Evolutionary conservation across 257 asterid species (phyloP).

Genomic region (Jasminum sambac): DNA sequence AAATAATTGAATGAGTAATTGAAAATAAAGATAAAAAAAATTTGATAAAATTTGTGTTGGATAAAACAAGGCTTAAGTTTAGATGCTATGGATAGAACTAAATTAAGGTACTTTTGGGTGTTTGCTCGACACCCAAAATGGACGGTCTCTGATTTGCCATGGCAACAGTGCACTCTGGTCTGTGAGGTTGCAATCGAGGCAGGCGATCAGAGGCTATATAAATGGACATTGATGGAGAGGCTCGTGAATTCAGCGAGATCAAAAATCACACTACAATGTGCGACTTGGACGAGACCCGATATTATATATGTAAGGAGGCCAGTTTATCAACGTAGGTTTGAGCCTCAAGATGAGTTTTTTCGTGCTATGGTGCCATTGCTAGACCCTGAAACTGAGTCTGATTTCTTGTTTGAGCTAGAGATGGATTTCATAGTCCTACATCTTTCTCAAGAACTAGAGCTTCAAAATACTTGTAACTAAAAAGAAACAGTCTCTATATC

Average conservation of each 20-base stretch:
- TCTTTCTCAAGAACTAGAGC: too few relatives aligned
- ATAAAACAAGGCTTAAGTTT: slow-evolving; percentile 72
- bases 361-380: slow-evolving; percentile 59
- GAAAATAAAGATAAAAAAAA: too few relatives aligned
- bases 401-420: slow-evolving; percentile 67
- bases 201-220: slow-evolving; percentile 82
- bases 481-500: not conserved
- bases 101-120: slow-evolving; percentile 71
- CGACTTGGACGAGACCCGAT: slow-evolving; percentile 98
- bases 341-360: slow-evolving; percentile 83
- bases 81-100: slow-evolving; percentile 61
- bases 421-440: slow-evolving; percentile 28
- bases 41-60: slow-evolving; percentile 56
- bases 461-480: not conserved
- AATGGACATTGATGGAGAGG: slow-evolving; percentile 96
- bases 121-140: slow-evolving; percentile 94
- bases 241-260: slow-evolving; percentile 71
- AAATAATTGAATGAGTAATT: too few relatives aligned
- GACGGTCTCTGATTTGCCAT: slow-evolving; percentile 76
- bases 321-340: slow-evolving; percentile 87
- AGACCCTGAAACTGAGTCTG: slow-evolving; percentile 77
- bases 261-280: slow-evolving; percentile 79
- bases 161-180: slow-evolving; percentile 97
- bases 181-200: slow-evolving; percentile 80
- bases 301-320: slow-evolving; percentile 82